Percentiles rank a stretch among this genome's conserved stretches.
Evolutionary conservation across 108 stramenopile genomes (phyloP).

Genomic region (Skeletonema grethae): DNA sequence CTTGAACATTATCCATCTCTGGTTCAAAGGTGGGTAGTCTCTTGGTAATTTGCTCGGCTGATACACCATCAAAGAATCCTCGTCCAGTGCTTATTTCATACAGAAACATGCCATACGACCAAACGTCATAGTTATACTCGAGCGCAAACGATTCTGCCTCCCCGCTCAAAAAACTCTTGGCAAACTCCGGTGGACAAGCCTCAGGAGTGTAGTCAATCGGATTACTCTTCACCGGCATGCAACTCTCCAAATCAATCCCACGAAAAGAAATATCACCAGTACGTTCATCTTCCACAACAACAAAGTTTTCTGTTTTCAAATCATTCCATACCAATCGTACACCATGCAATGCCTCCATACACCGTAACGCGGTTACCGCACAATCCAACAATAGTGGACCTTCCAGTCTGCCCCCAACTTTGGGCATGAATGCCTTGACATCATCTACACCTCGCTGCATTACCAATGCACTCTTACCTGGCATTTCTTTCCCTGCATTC

Average conservation of each 20-base stretch:
- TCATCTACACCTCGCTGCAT: slow-evolving; percentile 78
- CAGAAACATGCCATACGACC: slow-evolving; percentile 85
- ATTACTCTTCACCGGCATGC: slow-evolving; percentile 66
- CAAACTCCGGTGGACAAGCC: slow-evolving; percentile 91
- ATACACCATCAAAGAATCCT: slow-evolving; percentile 76
- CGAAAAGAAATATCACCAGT: slow-evolving; percentile 31
- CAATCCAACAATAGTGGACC: slow-evolving; percentile 74
- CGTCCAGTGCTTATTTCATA: slow-evolving; percentile 77
- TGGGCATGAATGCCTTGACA: slow-evolving; percentile 75
- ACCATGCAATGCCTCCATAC: slow-evolving; percentile 74
- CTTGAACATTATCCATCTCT: slow-evolving; percentile 48
- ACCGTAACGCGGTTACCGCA: slow-evolving; percentile 68
- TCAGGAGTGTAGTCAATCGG: slow-evolving; percentile 92
- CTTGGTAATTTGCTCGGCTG: slow-evolving; percentile 75
- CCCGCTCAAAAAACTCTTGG: slow-evolving; percentile 70
- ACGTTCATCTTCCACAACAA: slow-evolving; percentile 67
- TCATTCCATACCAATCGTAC: slow-evolving; percentile 88
- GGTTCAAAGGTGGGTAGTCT: slow-evolving; percentile 53
- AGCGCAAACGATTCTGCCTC: slow-evolving; percentile 73
- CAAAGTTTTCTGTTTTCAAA: slow-evolving; percentile 89
- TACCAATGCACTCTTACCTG: slow-evolving; percentile 72
- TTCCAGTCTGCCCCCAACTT: slow-evolving; percentile 54
- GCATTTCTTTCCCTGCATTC: slow-evolving; percentile 55
- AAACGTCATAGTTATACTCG: slow-evolving; percentile 82
- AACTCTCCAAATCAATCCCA: slow-evolving; percentile 89